Evolutionary conservation across 2,329 filamentous ascomycete genomes (phyloP).

Genomic region (Cercospora sp.): DNA sequence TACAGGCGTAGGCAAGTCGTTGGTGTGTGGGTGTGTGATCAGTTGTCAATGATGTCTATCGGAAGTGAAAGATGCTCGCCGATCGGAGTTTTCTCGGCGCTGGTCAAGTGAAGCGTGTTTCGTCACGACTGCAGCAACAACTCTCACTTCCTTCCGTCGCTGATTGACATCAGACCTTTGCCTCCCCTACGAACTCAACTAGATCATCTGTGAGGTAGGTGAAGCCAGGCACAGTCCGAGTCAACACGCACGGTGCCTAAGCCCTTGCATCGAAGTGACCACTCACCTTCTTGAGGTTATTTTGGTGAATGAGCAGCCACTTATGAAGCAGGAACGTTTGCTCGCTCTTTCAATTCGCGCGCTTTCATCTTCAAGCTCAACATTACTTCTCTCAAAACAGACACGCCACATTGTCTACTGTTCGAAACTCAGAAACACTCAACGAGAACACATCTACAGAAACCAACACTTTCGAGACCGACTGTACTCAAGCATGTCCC

Average conservation of each 20-base stretch:
- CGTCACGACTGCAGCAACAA: neutral
- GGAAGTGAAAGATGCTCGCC: conserved; percentile 3
- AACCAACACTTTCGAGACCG: neutral
- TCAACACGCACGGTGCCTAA: neutral
- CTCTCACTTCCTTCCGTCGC: neutral
- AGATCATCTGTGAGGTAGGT: neutral
- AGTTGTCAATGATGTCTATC: neutral
- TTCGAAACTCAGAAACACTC: neutral
- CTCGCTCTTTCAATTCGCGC: neutral
- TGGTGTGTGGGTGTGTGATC: neutral
- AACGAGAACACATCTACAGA: neutral
- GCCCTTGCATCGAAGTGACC: neutral
- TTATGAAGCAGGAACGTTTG: neutral
- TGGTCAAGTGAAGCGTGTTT: conserved; percentile 8
- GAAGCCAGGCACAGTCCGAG: neutral
- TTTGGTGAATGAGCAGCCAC: neutral
- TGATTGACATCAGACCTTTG: neutral
- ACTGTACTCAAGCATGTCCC: neutral
- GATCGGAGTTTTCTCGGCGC: conserved; percentile 1
- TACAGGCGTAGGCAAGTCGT: neutral
- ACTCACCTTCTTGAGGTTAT: neutral
- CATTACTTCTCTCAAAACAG: neutral
- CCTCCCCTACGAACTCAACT: too few species aligned
- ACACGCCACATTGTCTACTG: neutral
- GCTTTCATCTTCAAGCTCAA: neutral